A percentile compares a stretch with the other conserved stretches of the same genome.
Conservation (phyloP, 305 asterid genomes). For the Lippia alba region DNA sequence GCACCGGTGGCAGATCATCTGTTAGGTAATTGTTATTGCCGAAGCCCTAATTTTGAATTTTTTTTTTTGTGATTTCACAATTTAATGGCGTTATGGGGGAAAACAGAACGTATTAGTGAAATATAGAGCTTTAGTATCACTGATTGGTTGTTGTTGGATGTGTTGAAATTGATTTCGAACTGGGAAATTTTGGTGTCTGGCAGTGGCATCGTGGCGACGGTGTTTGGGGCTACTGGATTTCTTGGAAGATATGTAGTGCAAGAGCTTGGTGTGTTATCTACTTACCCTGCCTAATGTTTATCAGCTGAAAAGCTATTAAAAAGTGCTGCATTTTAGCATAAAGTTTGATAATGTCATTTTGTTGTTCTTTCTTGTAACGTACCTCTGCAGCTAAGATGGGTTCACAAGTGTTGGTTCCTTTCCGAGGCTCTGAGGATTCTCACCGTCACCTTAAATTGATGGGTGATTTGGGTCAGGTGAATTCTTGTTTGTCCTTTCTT, state of each 20-base stretch:
- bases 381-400: conserved; percentile 86
- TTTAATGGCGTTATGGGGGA: neutral
- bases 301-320: neutral
- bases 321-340: conserved; percentile 21
- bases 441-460: conserved; percentile 95
- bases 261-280: conserved; percentile 68
- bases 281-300: conserved; percentile 21
- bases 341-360: conserved; percentile 22
- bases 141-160: conserved; percentile 1
- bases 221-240: conserved; percentile 97
- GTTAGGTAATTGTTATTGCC: conserved; percentile 63
- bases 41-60: conserved; percentile 32
- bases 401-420: conserved; percentile 94
- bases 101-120: no score
- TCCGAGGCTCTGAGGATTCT: conserved; percentile 95
- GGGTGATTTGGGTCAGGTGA: conserved; percentile 99
- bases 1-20: conserved; percentile 98
- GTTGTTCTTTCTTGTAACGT: conserved; percentile 24
- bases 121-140: neutral
- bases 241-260: conserved; percentile 96
- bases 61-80: neutral
- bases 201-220: conserved; percentile 97
- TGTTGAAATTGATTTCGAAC: conserved; percentile 16
- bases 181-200: conserved; percentile 40
- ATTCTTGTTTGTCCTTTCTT: conserved; percentile 23